Percentiles rank a stretch among this genome's conserved stretches.
Conservation (phyloP, 257 asterid genomes). For the Nicotiana otophora region DNA sequence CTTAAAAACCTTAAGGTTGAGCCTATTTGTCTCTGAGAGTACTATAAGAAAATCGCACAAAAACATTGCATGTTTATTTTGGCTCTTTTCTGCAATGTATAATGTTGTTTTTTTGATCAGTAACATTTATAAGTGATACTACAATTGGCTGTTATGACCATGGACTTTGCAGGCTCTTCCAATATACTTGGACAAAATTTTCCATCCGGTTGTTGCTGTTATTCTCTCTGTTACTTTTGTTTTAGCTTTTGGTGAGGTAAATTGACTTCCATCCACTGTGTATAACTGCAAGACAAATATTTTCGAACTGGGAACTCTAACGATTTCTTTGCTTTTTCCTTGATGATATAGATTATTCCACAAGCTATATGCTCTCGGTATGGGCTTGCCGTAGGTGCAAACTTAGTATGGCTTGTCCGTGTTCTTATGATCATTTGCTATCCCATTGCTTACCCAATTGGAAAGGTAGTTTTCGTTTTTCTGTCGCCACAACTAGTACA, state of each 20-base stretch:
- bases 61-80: neutral
- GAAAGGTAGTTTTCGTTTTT: slow-evolving; percentile 47
- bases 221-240: slow-evolving; percentile 95
- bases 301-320: neutral
- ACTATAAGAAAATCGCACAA: neutral
- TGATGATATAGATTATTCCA: slow-evolving; percentile 64
- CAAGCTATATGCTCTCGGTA: slow-evolving; percentile 89
- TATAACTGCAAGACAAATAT: neutral
- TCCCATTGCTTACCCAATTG: slow-evolving; percentile 88
- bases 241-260: slow-evolving; percentile 96
- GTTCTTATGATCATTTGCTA: slow-evolving; percentile 77
- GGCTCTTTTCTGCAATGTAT: neutral
- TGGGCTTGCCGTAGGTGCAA: slow-evolving; percentile 98
- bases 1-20: too few species aligned
- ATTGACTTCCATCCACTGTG: neutral
- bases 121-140: neutral
- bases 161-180: slow-evolving; percentile 80
- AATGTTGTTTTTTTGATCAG: neutral
- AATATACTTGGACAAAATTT: slow-evolving; percentile 76
- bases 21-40: too few species aligned
- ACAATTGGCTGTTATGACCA: neutral
- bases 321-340: slow-evolving; percentile 9
- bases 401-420: slow-evolving; percentile 88
- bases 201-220: slow-evolving; percentile 89
- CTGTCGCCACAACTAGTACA: neutral